Percentiles rank a stretch among this genome's conserved stretches.
These are phyloP conservation scores for Thelephora aurantiotincta DNA, from an alignment of 768 basidiomycete species.

Conservation along the genomic window DNA sequence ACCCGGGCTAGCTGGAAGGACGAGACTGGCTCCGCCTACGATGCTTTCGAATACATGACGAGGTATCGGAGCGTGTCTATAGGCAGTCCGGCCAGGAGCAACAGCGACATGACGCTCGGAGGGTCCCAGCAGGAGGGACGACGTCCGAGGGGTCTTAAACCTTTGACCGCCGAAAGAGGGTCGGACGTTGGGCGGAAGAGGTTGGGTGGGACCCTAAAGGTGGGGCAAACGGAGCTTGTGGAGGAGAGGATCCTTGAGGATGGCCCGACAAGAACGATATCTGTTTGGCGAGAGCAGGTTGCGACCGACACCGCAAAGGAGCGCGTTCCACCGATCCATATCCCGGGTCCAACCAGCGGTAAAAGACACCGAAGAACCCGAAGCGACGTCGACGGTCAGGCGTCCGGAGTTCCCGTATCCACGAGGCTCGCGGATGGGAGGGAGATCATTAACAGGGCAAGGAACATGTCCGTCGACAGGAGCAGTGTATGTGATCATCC, in stretches of 20 bases:
- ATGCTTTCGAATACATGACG: background rate
- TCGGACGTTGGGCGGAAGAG: background rate
- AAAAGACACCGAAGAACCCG: slow-evolving; percentile 1
- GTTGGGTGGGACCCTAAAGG: background rate
- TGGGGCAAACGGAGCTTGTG: slow-evolving; percentile 16
- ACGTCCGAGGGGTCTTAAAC: background rate
- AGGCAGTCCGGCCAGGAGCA: background rate
- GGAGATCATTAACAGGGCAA: slow-evolving; percentile 5
- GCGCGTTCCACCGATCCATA: too few species aligned
- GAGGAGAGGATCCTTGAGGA: slow-evolving; percentile 20
- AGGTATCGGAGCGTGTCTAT: background rate
- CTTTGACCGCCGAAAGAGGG: background rate
- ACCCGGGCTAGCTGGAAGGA: background rate
- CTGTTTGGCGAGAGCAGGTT: slow-evolving; percentile 21
- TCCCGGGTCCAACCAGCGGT: background rate
- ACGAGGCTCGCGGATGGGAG: slow-evolving; percentile 1
- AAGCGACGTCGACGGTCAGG: slow-evolving; percentile 10
- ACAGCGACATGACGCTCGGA: background rate
- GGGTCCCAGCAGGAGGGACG: too few species aligned
- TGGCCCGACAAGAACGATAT: slow-evolving; percentile 20
- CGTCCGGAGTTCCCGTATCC: background rate
- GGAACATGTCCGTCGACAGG: background rate
- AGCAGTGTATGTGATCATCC: too few species aligned
- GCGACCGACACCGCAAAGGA: slow-evolving; percentile 14
- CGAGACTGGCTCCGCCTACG: background rate